Evolutionary conservation across 495 filamentous ascomycete genomes (phyloP).

Genomic region (Durotheca rogersii): DNA sequence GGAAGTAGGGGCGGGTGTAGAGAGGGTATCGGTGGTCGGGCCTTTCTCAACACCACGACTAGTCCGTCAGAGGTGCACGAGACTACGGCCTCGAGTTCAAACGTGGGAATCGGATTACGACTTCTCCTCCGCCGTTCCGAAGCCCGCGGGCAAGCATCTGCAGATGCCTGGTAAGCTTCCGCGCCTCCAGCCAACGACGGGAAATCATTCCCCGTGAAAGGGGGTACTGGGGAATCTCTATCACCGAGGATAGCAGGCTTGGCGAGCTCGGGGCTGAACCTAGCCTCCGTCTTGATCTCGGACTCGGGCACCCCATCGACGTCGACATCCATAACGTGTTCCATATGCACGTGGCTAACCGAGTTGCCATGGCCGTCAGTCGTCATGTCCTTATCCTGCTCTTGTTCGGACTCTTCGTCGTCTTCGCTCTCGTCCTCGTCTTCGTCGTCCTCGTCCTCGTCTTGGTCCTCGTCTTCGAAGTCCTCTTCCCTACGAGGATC

Average conservation of each 20-base stretch:
- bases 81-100: slow-evolving; percentile 83
- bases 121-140: slow-evolving; percentile 8
- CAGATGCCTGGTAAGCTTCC: slow-evolving; percentile 3
- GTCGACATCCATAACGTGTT: slow-evolving; percentile 41
- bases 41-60: slow-evolving; percentile 78
- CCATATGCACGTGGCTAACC: slow-evolving; percentile 21
- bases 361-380: slow-evolving; percentile 24
- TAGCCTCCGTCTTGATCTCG: slow-evolving; percentile 22
- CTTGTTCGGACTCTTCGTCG: slow-evolving; percentile 25
- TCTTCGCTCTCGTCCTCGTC: slow-evolving; percentile 35
- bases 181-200: not conserved
- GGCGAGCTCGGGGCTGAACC: slow-evolving; percentile 12
- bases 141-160: slow-evolving; percentile 10
- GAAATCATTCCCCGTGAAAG: not conserved
- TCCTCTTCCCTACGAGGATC: slow-evolving; percentile 59
- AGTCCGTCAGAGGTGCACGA: slow-evolving; percentile 89
- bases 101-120: slow-evolving; percentile 34
- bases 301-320: slow-evolving; percentile 2
- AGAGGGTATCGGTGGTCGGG: slow-evolving; percentile 67
- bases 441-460: slow-evolving; percentile 39
- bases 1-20: slow-evolving; percentile 49
- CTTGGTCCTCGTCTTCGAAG: slow-evolving; percentile 33
- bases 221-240: not conserved
- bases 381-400: slow-evolving; percentile 16
- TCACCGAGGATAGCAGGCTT: slow-evolving; percentile 3